A percentile compares a stretch with the other conserved stretches of the same genome.
phyloP scores from a whole-genome alignment of 2,329 filamentous ascomycete species.

The Cladosporium sphaerospermum region DNA sequence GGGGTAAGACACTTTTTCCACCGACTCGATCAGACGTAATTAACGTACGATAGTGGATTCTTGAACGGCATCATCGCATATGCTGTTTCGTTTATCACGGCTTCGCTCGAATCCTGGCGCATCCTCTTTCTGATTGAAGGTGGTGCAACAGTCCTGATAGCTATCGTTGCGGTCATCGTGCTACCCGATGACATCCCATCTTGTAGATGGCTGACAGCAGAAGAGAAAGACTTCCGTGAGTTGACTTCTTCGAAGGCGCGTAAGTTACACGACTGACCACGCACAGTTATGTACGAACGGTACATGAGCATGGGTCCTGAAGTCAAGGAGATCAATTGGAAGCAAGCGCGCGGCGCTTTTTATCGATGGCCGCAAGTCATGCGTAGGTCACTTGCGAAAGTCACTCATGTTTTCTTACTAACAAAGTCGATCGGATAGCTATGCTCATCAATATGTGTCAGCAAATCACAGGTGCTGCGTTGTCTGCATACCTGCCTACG shows the following conservation, averaged over 20 bases:
- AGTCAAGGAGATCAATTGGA: constrained; percentile 15
- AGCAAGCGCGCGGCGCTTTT: constrained; percentile 13
- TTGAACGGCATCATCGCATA: constrained; percentile 13
- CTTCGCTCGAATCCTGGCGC: constrained; percentile 42
- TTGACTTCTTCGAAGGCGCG: not conserved
- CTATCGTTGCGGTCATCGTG: constrained; percentile 62
- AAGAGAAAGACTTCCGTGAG: constrained; percentile 50
- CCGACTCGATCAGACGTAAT: not conserved
- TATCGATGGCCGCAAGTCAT: constrained; percentile 15
- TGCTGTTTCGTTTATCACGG: constrained; percentile 13
- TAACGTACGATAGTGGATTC: constrained; percentile 10
- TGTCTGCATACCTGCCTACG: constrained; percentile 13
- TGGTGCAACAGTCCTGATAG: constrained; percentile 49
- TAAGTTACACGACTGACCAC: constrained; percentile 1
- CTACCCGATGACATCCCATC: constrained; percentile 59
- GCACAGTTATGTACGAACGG: constrained; percentile 13
- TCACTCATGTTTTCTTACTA: too few species aligned
- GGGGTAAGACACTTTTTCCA: constrained; percentile 3
- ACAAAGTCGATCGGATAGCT: not conserved
- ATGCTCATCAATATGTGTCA: constrained; percentile 16
- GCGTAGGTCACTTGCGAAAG: constrained; percentile 1
- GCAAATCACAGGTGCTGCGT: constrained; percentile 14
- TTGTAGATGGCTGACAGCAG: constrained; percentile 58
- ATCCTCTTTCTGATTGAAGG: constrained; percentile 62
- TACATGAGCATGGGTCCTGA: constrained; percentile 14